phyloP scores from a whole-genome alignment of 176 grass and related monocot species.

The Bolboschoenus planiculmis region DNA sequence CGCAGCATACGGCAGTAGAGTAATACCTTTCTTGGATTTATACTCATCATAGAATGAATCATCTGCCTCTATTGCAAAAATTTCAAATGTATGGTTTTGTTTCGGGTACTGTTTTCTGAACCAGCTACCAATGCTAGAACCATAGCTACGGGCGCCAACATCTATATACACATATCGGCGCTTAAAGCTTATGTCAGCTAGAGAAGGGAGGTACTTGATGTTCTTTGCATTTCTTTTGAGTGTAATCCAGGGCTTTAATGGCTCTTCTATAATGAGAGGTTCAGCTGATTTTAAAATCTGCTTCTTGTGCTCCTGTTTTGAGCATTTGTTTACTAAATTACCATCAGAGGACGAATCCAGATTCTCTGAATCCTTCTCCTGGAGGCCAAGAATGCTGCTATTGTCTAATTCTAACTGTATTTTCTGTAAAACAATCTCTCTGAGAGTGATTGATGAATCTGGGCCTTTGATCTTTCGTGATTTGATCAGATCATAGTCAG shows the following conservation, averaged over 20 bases:
- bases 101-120: constrained; percentile 81
- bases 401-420: not conserved
- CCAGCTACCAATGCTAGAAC: constrained; percentile 73
- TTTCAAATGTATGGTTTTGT: constrained; percentile 67
- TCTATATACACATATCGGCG: constrained; percentile 56
- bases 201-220: constrained; percentile 52
- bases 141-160: constrained; percentile 58
- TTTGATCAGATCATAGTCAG: constrained; percentile 29
- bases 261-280: constrained; percentile 51
- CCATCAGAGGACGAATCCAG: constrained; percentile 14
- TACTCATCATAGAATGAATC: constrained; percentile 58
- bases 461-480: constrained; percentile 33
- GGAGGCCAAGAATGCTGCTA: constrained; percentile 11
- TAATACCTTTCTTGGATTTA: constrained; percentile 44
- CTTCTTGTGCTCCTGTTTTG: constrained; percentile 34
- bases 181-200: constrained; percentile 65
- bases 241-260: constrained; percentile 60
- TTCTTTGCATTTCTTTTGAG: constrained; percentile 60
- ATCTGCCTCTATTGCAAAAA: constrained; percentile 75
- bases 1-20: constrained; percentile 56
- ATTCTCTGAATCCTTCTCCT: constrained; percentile 14
- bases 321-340: constrained; percentile 30
- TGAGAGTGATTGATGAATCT: constrained; percentile 22
- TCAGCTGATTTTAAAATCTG: constrained; percentile 41
- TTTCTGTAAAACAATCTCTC: constrained; percentile 56